These are phyloP conservation scores for Penicillium manginii DNA, from an alignment of 495 filamentous ascomycete genomes.

Conservation along the genomic window DNA sequence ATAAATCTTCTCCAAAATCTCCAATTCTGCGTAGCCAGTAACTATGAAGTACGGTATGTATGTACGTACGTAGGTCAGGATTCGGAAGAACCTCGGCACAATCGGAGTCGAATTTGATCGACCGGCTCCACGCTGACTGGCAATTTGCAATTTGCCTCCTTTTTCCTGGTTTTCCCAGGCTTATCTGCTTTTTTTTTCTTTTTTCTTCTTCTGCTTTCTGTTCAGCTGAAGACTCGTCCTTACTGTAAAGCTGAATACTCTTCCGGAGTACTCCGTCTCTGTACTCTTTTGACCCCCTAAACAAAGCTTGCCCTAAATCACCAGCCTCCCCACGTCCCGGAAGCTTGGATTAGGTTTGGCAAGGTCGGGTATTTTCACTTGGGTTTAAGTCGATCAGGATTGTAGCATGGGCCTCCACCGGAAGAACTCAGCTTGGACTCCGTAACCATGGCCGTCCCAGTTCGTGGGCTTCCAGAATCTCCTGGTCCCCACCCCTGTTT, in stretches of 20 bases:
- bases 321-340: constrained; percentile 6
- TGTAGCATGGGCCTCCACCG: constrained; percentile 7
- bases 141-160: constrained; percentile 4
- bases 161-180: neutral
- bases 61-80: neutral
- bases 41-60: neutral
- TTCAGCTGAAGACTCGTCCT: no score
- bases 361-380: constrained; percentile 11
- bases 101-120: neutral
- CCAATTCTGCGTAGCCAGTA: neutral
- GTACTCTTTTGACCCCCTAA: no score
- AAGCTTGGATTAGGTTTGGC: constrained; percentile 7
- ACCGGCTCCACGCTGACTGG: neutral
- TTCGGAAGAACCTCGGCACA: constrained; percentile 5
- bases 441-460: constrained; percentile 28
- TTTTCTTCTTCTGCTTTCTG: neutral
- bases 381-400: constrained; percentile 10
- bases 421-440: neutral
- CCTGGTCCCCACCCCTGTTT: constrained; percentile 12
- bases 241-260: no score
- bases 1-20: no score
- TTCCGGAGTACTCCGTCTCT: no score
- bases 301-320: no score
- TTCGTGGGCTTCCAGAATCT: constrained; percentile 17
- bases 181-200: neutral